Base-by-base conservation (phyloP, 495 filamentous ascomycete genomes). In the Niebla homalea region DNA sequence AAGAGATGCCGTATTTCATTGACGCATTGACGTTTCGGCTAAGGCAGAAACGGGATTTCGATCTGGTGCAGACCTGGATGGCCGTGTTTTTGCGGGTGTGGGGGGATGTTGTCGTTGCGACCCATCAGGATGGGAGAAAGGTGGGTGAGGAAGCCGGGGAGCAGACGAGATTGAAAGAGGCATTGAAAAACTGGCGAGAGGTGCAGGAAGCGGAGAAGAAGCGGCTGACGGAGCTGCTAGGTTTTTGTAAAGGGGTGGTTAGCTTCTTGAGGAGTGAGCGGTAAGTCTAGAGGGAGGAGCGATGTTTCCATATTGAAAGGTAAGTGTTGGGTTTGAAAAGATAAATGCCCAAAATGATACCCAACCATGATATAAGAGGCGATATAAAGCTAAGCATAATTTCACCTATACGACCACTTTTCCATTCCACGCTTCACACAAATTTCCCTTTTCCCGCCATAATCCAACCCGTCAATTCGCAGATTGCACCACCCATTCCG, bases 41-140 rank as follows among this genome's bases (percentile, higher is more conserved):
- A 22, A 64, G 66, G 18, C 67, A 73, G 37, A 76, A 76, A 49
- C 74, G 72, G 39, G 92, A 98, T 67, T 98, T 89, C 63, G 92
- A 98, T 62, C 73, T 98, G 43, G 81, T 86, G 37, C 88, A 95
- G 66, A 87, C 87, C 10, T 98, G 93, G 92, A 94, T 98, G 85
- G 78, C 80, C 15, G 89, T 96, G 0, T 92, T 96, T 57, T 57
- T 98, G 48, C 76, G 81, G 44, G 62, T 90, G 35, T 88, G 96
- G 65, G 74, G 72, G 8, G 81, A 83, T 3, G 49, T 20, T 50
- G 65, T 73, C 12, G 64, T 83, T 10, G 62, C 62, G 2, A 55
- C 64, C 23, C 70, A 72, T 51, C 64, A 68, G 65, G 61, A 65
- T 50, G 8, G 14, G 29, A 10, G 10, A 10, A 29, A 10, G 5